Percentiles rank a stretch among this genome's conserved stretches.
Evolutionary conservation across 2,329 filamentous ascomycete species (phyloP).

Genomic region (Neoscytalidium dimidiatum): DNA sequence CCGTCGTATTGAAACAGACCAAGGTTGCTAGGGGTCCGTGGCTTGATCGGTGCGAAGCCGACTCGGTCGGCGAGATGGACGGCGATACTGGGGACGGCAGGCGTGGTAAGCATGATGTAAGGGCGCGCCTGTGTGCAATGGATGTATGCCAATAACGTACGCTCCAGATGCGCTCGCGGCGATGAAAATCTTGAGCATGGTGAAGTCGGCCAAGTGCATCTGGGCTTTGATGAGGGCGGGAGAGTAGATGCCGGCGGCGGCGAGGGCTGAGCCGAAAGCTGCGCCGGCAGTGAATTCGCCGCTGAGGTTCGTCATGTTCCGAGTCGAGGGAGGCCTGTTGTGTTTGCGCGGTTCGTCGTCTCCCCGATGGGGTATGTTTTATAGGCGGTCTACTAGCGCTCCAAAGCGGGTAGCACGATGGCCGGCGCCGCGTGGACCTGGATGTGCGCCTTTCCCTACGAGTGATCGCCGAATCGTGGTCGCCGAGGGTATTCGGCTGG

Average conservation of each 20-base stretch:
- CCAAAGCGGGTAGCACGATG: background rate
- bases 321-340: too few relatives aligned
- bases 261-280: slow-evolving; percentile 45
- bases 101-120: background rate
- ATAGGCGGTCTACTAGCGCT: background rate
- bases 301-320: background rate
- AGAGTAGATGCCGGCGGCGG: slow-evolving; percentile 61
- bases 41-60: slow-evolving; percentile 46
- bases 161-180: slow-evolving; percentile 63
- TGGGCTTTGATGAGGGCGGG: slow-evolving; percentile 63
- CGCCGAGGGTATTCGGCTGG: background rate
- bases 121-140: background rate
- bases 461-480: background rate
- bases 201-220: slow-evolving; percentile 62
- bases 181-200: slow-evolving; percentile 67
- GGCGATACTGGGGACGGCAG: slow-evolving; percentile 38
- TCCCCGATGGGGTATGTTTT: background rate
- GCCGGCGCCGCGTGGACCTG: background rate
- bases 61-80: slow-evolving; percentile 50
- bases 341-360: too few relatives aligned
- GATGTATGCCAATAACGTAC: slow-evolving; percentile 44
- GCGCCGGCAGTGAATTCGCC: slow-evolving; percentile 45
- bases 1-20: slow-evolving; percentile 62
- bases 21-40: slow-evolving; percentile 49
- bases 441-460: background rate